phyloP scores from a whole-genome alignment of 352 stramenopile species.

The Pythium volutum region DNA sequence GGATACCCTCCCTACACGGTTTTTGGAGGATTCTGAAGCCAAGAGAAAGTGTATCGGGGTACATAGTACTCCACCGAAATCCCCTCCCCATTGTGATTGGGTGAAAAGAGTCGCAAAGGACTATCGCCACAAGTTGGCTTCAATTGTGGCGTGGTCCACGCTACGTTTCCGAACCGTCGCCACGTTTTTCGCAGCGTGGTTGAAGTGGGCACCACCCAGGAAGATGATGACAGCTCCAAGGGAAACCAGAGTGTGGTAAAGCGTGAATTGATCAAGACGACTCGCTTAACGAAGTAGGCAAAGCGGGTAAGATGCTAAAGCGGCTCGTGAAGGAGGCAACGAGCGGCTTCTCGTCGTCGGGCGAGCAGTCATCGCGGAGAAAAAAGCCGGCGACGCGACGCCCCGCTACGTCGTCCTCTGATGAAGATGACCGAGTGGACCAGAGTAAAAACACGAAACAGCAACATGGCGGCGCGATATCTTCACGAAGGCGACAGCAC shows the following conservation, averaged over 20 bases:
- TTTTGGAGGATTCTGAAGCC: slow-evolving; percentile 6
- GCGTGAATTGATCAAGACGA: background rate
- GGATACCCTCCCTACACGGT: slow-evolving; percentile 6
- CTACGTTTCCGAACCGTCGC: background rate
- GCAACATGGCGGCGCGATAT: background rate
- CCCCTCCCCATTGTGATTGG: background rate
- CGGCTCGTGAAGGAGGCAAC: slow-evolving; percentile 30
- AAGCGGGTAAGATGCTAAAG: slow-evolving; percentile 26
- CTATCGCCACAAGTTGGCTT: background rate
- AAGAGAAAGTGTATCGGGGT: background rate
- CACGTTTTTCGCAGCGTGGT: background rate
- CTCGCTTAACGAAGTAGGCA: background rate
- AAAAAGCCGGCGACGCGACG: slow-evolving; percentile 13
- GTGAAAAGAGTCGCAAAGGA: background rate
- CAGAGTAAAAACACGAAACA: slow-evolving; percentile 5
- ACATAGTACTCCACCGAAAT: too few relatives aligned
- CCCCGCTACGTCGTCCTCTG: background rate
- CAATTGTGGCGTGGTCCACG: background rate
- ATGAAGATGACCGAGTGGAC: slow-evolving; percentile 5
- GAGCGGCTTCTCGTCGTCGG: slow-evolving; percentile 25
- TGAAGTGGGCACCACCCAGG: background rate
- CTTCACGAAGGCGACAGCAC: background rate
- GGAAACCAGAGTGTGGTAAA: background rate
- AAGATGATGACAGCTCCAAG: background rate
- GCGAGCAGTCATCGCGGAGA: slow-evolving; percentile 18